Conservation (phyloP, 345 rosid species). For the Brassica incana region DNA sequence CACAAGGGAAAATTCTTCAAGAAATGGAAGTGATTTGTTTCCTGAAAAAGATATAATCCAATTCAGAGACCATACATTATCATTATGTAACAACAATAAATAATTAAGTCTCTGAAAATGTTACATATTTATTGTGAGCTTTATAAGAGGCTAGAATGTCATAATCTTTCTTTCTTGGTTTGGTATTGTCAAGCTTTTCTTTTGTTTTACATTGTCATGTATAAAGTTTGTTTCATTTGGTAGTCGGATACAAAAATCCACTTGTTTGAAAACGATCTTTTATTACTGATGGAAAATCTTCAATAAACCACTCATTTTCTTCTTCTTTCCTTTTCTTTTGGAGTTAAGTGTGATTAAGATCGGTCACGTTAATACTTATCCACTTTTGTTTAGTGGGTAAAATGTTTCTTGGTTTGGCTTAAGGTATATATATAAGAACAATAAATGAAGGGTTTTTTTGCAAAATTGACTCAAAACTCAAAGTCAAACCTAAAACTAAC, state of each 20-base stretch:
- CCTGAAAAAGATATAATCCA: conserved; percentile 9
- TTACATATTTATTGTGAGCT: conserved; percentile 11
- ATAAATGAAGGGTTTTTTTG: neutral
- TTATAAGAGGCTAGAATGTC: conserved; percentile 5
- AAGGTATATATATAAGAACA: neutral
- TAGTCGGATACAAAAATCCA: conserved; percentile 16
- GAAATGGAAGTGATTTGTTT: conserved; percentile 51
- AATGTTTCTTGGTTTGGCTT: conserved; percentile 15
- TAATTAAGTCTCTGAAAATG: neutral
- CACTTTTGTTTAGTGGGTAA: neutral
- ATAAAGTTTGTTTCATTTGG: conserved; percentile 14
- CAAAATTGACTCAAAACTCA: too few species aligned
- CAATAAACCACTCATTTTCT: neutral
- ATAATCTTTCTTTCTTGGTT: conserved; percentile 3
- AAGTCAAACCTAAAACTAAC: too few species aligned
- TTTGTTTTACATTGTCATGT: conserved; percentile 16
- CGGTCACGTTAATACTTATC: conserved; percentile 3
- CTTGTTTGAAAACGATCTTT: conserved; percentile 26
- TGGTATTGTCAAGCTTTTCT: conserved; percentile 19
- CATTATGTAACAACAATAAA: conserved; percentile 5
- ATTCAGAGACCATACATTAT: neutral
- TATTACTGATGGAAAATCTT: conserved; percentile 5
- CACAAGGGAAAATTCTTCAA: conserved; percentile 61
- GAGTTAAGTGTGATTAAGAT: conserved; percentile 12
- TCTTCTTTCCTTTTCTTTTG: neutral